Percentiles rank a stretch among this genome's conserved stretches.
Evolutionary conservation across 1,284 basidiomycete genomes (phyloP).

Genomic region (Cystobasidium pallidum): DNA sequence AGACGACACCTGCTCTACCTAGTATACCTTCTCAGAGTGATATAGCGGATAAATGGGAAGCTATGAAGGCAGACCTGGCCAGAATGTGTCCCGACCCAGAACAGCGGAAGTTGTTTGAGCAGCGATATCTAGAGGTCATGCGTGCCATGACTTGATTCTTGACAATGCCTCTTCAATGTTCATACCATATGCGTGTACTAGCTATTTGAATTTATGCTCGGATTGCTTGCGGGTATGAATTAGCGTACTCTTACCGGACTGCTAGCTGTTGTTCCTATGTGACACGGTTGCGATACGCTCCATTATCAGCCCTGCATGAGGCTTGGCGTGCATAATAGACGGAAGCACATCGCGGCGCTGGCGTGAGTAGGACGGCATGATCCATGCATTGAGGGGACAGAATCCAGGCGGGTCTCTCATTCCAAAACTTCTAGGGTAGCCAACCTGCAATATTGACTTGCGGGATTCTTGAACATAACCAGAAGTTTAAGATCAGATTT

Average conservation of each 20-base stretch:
- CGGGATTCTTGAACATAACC: constrained; percentile 49
- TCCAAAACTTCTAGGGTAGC: constrained; percentile 45
- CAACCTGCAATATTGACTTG: constrained; percentile 46
- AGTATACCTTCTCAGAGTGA: constrained; percentile 29
- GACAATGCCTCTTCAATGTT: too few relatives aligned
- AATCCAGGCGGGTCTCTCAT: not conserved
- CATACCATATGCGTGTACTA: too few relatives aligned
- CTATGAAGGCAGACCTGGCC: constrained; percentile 17
- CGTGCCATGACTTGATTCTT: not conserved
- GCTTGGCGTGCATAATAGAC: too few relatives aligned
- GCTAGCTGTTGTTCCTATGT: not conserved
- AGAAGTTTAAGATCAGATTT: constrained; percentile 26
- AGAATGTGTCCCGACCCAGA: constrained; percentile 26
- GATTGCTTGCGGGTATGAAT: too few relatives aligned
- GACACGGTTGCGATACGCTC: too few relatives aligned
- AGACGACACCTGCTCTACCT: constrained; percentile 10
- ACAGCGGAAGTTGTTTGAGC: constrained; percentile 28
- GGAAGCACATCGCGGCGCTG: too few relatives aligned
- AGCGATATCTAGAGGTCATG: constrained; percentile 22
- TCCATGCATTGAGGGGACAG: too few relatives aligned
- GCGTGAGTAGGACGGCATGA: too few relatives aligned
- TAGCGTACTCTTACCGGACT: too few relatives aligned
- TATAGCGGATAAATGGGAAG: constrained; percentile 6
- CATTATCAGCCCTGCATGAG: too few relatives aligned
- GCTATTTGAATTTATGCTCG: too few relatives aligned